These are phyloP conservation scores for Ustilago xerochloae DNA, from an alignment of 1,284 basidiomycete genomes.

Conservation along the genomic window DNA sequence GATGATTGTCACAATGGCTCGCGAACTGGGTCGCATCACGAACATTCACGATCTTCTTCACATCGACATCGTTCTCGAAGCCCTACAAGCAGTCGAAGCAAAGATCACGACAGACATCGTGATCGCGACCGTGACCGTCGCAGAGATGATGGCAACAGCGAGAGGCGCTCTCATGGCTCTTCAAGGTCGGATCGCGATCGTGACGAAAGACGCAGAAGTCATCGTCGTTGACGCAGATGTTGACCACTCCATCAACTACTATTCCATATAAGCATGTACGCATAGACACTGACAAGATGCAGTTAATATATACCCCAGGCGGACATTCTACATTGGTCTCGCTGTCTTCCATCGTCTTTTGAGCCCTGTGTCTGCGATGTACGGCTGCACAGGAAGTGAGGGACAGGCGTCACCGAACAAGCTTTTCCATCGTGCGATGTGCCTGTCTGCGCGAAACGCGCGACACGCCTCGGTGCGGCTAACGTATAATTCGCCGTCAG, in stretches of 20 bases:
- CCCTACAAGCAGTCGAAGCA: constrained; percentile 14
- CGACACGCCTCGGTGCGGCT: constrained; percentile 6
- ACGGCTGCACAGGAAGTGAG: no score
- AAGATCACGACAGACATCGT: constrained; percentile 40
- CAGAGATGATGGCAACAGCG: constrained; percentile 13
- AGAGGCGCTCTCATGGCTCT: constrained; percentile 11
- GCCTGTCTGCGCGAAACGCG: constrained; percentile 18
- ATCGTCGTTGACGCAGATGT: constrained; percentile 14
- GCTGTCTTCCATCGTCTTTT: no score
- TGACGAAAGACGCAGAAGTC: constrained; percentile 19
- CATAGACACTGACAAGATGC: no score
- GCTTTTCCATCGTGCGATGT: no score
- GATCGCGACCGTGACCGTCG: constrained; percentile 24
- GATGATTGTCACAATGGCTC: constrained; percentile 47
- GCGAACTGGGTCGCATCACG: constrained; percentile 4
- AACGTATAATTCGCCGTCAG: background rate
- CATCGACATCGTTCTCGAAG: constrained; percentile 24
- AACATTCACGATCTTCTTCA: constrained; percentile 18
- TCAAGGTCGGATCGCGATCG: constrained; percentile 46
- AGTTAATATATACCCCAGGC: constrained; percentile 2
- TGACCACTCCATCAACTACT: no score
- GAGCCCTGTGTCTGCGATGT: no score
- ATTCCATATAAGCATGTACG: no score
- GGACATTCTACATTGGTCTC: no score
- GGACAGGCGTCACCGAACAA: no score